Evolutionary conservation across 306 rosid species (phyloP).

Genomic region (Prinsepia uniflora): DNA sequence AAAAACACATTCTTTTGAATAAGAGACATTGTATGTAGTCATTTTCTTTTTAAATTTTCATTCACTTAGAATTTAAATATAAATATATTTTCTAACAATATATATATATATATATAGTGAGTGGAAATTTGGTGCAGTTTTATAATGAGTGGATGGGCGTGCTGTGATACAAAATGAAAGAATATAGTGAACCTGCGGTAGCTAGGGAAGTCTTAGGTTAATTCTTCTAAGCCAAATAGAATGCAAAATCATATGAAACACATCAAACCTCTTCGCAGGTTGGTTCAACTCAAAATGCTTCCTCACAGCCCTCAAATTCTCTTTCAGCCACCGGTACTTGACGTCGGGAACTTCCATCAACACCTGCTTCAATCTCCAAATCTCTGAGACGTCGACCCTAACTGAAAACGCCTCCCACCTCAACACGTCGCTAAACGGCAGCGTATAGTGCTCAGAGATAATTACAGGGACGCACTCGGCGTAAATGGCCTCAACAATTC

Average conservation of each 20-base stretch:
- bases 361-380: slow-evolving; percentile 57
- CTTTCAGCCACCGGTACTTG: slow-evolving; percentile 45
- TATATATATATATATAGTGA: too few species aligned
- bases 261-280: slow-evolving; percentile 63
- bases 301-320: slow-evolving; percentile 56
- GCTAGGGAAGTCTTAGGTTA: slow-evolving; percentile 40
- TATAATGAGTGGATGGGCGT: neutral
- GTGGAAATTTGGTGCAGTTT: neutral
- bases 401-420: slow-evolving; percentile 69
- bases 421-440: slow-evolving; percentile 70
- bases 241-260: slow-evolving; percentile 70
- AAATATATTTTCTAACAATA: too few species aligned
- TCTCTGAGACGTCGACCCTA: slow-evolving; percentile 53
- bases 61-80: too few species aligned
- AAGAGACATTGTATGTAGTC: too few species aligned
- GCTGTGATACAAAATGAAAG: neutral
- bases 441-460: slow-evolving; percentile 37
- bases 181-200: neutral
- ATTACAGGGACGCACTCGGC: slow-evolving; percentile 76
- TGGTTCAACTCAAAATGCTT: slow-evolving; percentile 62
- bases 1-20: too few species aligned
- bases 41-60: too few species aligned
- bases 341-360: slow-evolving; percentile 44
- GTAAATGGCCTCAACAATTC: slow-evolving; percentile 77
- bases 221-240: slow-evolving; percentile 76